Evolutionary conservation across 2,329 filamentous ascomycete genomes (phyloP).

Genomic region (Colletotrichum simmondsii): DNA sequence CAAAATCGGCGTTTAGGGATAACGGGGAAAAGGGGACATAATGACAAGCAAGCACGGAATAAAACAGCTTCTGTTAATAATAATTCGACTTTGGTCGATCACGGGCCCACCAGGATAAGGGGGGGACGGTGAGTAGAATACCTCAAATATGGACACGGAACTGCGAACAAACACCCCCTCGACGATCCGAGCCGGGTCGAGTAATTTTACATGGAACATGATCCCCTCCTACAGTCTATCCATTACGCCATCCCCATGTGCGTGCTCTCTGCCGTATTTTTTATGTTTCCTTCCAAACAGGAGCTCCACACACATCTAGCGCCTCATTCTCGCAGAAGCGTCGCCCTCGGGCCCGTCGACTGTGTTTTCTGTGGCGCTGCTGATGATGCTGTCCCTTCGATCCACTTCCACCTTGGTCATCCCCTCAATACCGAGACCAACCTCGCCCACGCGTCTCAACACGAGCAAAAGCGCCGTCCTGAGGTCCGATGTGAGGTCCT

Average conservation of each 20-base stretch:
- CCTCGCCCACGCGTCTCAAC: constrained; percentile 85
- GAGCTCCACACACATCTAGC: neutral
- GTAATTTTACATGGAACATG: constrained; percentile 28
- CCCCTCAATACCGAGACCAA: constrained; percentile 67
- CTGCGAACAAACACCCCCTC: constrained; percentile 8
- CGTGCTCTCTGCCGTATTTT: neutral
- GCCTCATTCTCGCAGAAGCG: constrained; percentile 42
- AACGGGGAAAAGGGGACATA: neutral
- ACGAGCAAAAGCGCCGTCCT: constrained; percentile 81
- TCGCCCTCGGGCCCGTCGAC: constrained; percentile 42
- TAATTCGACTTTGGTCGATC: neutral
- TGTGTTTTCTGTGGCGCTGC: constrained; percentile 43
- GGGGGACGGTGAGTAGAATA: neutral
- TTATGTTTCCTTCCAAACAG: neutral
- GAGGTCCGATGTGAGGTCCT: constrained; percentile 84
- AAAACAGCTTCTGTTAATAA: neutral
- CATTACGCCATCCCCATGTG: constrained; percentile 22
- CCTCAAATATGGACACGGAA: constrained; percentile 31
- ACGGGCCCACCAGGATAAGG: neutral
- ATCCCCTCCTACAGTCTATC: constrained; percentile 27
- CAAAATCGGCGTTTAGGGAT: constrained; percentile 10
- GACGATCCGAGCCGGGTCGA: constrained; percentile 14
- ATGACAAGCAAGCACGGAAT: neutral
- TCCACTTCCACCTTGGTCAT: constrained; percentile 50
- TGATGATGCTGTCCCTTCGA: constrained; percentile 55